phyloP scores from a whole-genome alignment of 1,284 basidiomycete species.

The Heterobasidion annosum region DNA sequence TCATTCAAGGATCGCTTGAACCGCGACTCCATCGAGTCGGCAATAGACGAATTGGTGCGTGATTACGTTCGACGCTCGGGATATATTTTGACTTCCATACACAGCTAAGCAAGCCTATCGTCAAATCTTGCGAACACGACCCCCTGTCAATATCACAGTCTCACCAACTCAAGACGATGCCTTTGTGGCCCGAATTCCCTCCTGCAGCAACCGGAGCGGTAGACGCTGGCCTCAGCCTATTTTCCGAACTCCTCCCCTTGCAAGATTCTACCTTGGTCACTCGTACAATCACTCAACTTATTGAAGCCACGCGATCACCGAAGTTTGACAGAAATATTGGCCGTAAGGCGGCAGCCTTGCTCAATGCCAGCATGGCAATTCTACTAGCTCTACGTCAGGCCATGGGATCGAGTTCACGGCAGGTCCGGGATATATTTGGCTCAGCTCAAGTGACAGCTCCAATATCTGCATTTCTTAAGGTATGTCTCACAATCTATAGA shows the following conservation, averaged over 20 bases:
- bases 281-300: slow-evolving; percentile 61
- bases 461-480: slow-evolving; percentile 75
- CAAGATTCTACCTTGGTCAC: slow-evolving; percentile 69
- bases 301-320: slow-evolving; percentile 63
- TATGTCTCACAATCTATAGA: slow-evolving; percentile 19
- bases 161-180: slow-evolving; percentile 31
- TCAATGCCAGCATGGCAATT: slow-evolving; percentile 80
- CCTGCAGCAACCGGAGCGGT: slow-evolving; percentile 81
- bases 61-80: background rate
- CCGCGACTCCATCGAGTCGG: slow-evolving; percentile 69
- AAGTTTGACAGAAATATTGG: slow-evolving; percentile 88
- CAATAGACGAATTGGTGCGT: slow-evolving; percentile 67
- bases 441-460: slow-evolving; percentile 58
- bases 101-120: slow-evolving; percentile 71
- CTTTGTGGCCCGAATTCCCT: slow-evolving; percentile 50
- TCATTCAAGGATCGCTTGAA: slow-evolving; percentile 54
- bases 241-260: slow-evolving; percentile 70
- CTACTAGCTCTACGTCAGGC: slow-evolving; percentile 65
- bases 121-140: slow-evolving; percentile 85
- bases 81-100: background rate
- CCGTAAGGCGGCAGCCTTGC: slow-evolving; percentile 78
- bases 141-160: slow-evolving; percentile 67
- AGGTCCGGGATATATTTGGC: slow-evolving; percentile 64
- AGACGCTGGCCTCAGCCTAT: slow-evolving; percentile 84
- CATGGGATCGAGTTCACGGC: slow-evolving; percentile 40